Conservation (phyloP, 108 stramenopile genomes). For the Mediolabrus comicus region DNA sequence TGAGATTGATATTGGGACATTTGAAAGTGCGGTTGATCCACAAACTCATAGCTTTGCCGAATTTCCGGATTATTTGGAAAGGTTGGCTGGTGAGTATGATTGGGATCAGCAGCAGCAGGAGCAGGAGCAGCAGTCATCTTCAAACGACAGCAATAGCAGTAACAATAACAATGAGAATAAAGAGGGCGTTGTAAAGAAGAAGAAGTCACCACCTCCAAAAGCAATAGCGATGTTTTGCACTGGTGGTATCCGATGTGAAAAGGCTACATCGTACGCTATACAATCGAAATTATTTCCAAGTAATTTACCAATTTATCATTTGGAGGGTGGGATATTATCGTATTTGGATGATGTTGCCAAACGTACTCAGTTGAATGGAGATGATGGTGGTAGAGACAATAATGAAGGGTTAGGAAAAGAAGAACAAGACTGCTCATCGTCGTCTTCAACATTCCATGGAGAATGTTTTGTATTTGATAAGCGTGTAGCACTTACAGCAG, state of each 20-base stretch:
- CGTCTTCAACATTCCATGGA: slow-evolving; percentile 61
- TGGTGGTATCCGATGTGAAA: slow-evolving; percentile 96
- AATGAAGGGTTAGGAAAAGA: not conserved
- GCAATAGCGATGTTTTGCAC: slow-evolving; percentile 96
- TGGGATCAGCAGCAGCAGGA: slow-evolving; percentile 2
- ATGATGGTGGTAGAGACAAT: not conserved
- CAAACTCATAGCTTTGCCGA: slow-evolving; percentile 64
- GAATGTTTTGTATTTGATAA: slow-evolving; percentile 90
- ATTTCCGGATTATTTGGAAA: slow-evolving; percentile 70
- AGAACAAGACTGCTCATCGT: not conserved
- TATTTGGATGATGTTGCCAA: slow-evolving; percentile 68
- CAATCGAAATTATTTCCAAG: slow-evolving; percentile 27
- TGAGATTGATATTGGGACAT: slow-evolving; percentile 80
- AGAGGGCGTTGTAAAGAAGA: not conserved
- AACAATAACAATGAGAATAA: not conserved
- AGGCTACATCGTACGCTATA: slow-evolving; percentile 70
- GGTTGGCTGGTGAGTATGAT: slow-evolving; percentile 35
- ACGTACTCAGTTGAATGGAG: no score
- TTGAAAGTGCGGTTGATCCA: slow-evolving; percentile 78
- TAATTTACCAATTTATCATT: slow-evolving; percentile 74
- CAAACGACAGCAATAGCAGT: no score
- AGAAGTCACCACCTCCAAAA: slow-evolving; percentile 25
- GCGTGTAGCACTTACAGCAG: slow-evolving; percentile 74
- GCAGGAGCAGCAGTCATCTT: not conserved
- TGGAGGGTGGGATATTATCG: slow-evolving; percentile 87